Percentiles rank a stretch among this genome's conserved stretches.
Conservation (phyloP, 2,329 filamentous ascomycete genomes). For the Ilyonectria destructans region DNA sequence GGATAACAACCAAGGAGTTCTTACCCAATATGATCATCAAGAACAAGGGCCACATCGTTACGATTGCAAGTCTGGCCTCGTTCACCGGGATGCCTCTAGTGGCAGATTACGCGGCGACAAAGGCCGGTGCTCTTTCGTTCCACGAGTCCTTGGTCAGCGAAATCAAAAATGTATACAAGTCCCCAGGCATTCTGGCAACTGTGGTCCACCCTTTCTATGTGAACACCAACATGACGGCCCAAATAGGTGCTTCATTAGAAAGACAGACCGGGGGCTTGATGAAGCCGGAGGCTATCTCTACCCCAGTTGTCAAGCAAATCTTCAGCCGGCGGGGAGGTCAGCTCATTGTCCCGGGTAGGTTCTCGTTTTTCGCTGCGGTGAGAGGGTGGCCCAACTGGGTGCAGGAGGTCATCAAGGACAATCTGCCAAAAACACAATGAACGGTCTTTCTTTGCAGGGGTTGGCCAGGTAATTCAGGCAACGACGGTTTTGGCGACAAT, state of each 20-base stretch:
- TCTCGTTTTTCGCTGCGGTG: background rate
- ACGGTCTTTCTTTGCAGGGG: too few relatives aligned
- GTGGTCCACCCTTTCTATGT: constrained; percentile 67
- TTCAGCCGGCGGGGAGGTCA: constrained; percentile 12
- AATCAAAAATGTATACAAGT: constrained; percentile 70
- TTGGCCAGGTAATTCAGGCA: too few relatives aligned
- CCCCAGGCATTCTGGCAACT: constrained; percentile 74
- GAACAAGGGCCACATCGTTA: constrained; percentile 80
- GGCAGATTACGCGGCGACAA: constrained; percentile 76
- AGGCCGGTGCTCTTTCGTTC: constrained; percentile 75
- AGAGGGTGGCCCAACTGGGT: constrained; percentile 8
- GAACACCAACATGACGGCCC: constrained; percentile 8
- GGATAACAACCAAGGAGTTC: constrained; percentile 74
- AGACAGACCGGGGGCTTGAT: background rate
- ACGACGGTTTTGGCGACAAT: too few relatives aligned
- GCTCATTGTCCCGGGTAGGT: background rate
- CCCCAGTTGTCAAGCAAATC: constrained; percentile 12
- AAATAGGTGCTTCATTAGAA: too few relatives aligned
- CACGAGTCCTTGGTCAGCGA: constrained; percentile 74
- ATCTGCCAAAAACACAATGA: too few relatives aligned
- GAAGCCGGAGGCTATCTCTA: background rate
- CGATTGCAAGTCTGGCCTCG: constrained; percentile 75
- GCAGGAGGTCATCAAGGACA: background rate
- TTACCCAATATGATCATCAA: constrained; percentile 72
- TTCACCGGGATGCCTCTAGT: constrained; percentile 72